A percentile compares a stretch with the other conserved stretches of the same genome.
These are phyloP conservation scores for Epichloe sibirici DNA, from an alignment of 2,329 filamentous ascomycete species.

Conservation along the genomic window DNA sequence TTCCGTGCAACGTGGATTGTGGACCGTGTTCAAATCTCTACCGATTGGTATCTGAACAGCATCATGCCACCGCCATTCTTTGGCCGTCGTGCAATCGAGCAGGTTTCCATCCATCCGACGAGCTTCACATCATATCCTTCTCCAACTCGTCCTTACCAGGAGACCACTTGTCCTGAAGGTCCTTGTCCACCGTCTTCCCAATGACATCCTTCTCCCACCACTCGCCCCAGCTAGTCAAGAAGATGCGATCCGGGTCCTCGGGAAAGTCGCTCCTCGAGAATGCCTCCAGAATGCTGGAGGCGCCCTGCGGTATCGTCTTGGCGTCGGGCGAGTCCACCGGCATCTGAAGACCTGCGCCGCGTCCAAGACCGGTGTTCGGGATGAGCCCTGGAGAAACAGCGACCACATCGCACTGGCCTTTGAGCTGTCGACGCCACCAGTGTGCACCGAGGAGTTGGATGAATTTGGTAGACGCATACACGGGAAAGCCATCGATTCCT, in stretches of 20 bases:
- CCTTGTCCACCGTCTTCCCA: conserved; percentile 28
- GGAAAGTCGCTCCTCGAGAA: conserved; percentile 34
- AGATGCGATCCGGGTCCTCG: conserved; percentile 37
- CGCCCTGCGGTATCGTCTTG: conserved; percentile 35
- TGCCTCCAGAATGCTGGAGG: conserved; percentile 30
- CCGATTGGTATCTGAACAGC: conserved; percentile 21
- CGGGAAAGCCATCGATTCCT: conserved; percentile 13
- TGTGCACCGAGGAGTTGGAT: conserved; percentile 37
- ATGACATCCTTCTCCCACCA: conserved; percentile 38
- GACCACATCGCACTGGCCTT: conserved; percentile 30
- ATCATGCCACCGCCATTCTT: conserved; percentile 22
- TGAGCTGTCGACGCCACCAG: conserved; percentile 43
- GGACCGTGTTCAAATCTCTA: conserved; percentile 19
- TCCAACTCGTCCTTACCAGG: conserved; percentile 36
- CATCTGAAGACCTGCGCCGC: conserved; percentile 18
- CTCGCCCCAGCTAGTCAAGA: conserved; percentile 44
- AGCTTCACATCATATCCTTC: conserved; percentile 16
- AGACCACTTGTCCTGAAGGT: conserved; percentile 39
- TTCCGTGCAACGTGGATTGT: conserved; percentile 10
- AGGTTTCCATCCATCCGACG: conserved; percentile 4
- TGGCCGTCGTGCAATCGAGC: conserved; percentile 17
- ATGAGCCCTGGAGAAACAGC: conserved; percentile 43
- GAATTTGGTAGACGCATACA: conserved; percentile 37
- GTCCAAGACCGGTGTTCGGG: conserved; percentile 31
- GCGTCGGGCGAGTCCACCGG: conserved; percentile 29